Conservation (phyloP, 192 early-diverging fungal genomes). For the Chytriomyces confervae region DNA sequence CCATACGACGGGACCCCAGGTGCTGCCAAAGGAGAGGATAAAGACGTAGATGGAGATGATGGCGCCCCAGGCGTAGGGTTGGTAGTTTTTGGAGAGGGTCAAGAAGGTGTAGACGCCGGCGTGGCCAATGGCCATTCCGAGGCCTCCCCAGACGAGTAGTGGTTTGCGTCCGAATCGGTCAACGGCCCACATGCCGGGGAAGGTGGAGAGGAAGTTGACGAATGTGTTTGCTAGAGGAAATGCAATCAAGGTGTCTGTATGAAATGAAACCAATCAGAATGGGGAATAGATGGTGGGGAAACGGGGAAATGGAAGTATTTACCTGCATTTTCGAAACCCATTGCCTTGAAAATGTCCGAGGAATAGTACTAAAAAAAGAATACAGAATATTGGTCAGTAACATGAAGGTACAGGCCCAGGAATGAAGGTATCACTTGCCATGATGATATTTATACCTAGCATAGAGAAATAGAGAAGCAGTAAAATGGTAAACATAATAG, state of each 20-base stretch:
- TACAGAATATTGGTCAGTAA: too few species aligned
- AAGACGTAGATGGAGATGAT: slow-evolving; percentile 76
- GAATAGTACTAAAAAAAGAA: slow-evolving; percentile 82
- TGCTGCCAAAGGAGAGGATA: slow-evolving; percentile 63
- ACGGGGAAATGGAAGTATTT: not conserved
- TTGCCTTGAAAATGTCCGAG: slow-evolving; percentile 54
- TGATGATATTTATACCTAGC: too few species aligned
- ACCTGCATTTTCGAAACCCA: slow-evolving; percentile 56
- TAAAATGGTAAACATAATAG: too few species aligned
- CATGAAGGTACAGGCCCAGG: too few species aligned
- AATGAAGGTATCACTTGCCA: too few species aligned
- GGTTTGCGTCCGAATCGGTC: slow-evolving; percentile 85
- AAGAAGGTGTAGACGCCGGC: slow-evolving; percentile 68
- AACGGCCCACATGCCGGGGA: slow-evolving; percentile 87
- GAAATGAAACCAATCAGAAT: too few species aligned
- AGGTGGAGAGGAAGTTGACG: slow-evolving; percentile 86
- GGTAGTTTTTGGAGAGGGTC: slow-evolving; percentile 46
- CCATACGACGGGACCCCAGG: slow-evolving; percentile 81
- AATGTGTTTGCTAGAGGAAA: slow-evolving; percentile 71
- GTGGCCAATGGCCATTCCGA: slow-evolving; percentile 70
- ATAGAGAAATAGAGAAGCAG: too few species aligned
- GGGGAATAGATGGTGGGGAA: too few species aligned
- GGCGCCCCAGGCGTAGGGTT: slow-evolving; percentile 43
- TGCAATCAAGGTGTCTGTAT: not conserved
- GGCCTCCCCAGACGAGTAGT: slow-evolving; percentile 76